Conservation (phyloP, 2,329 filamentous ascomycete species). For the Myriosclerotinia curreyana region DNA sequence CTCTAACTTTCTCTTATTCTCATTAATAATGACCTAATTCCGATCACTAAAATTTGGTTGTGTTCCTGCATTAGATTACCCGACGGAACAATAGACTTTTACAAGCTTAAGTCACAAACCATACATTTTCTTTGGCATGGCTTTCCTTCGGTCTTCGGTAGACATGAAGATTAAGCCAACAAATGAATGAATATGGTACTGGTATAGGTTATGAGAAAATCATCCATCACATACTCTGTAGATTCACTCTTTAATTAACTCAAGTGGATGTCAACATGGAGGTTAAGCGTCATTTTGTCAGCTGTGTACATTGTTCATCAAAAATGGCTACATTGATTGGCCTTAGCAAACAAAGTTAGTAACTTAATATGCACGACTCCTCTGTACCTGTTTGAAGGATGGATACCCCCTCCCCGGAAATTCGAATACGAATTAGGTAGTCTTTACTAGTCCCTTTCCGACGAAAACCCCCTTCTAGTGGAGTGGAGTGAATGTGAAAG, state of each 20-base stretch:
- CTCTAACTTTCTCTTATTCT: too few species aligned
- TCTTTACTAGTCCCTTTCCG: neutral
- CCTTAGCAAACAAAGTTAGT: neutral
- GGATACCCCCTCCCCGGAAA: conserved; percentile 16
- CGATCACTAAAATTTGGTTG: conserved; percentile 4
- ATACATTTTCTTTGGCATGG: conserved; percentile 18
- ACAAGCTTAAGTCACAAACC: too few species aligned
- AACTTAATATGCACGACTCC: neutral
- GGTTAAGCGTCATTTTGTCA: conserved; percentile 2
- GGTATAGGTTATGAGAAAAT: neutral
- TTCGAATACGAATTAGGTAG: conserved; percentile 7
- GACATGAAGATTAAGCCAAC: conserved; percentile 13
- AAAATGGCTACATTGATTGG: neutral
- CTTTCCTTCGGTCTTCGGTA: conserved; percentile 21
- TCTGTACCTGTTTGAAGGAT: conserved; percentile 9
- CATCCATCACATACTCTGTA: conserved; percentile 17
- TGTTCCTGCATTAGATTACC: conserved; percentile 18
- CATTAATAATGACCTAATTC: neutral
- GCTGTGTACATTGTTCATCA: conserved; percentile 8
- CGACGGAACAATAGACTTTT: neutral
- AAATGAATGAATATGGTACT: conserved; percentile 2
- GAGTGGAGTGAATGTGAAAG: conserved; percentile 5
- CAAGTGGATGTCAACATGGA: conserved; percentile 4
- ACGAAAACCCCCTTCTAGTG: conserved; percentile 4
- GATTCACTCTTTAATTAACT: neutral